Evolutionary conservation across 2,329 filamentous ascomycete species (phyloP).

Genomic region (Pseudodiploospora longispora): DNA sequence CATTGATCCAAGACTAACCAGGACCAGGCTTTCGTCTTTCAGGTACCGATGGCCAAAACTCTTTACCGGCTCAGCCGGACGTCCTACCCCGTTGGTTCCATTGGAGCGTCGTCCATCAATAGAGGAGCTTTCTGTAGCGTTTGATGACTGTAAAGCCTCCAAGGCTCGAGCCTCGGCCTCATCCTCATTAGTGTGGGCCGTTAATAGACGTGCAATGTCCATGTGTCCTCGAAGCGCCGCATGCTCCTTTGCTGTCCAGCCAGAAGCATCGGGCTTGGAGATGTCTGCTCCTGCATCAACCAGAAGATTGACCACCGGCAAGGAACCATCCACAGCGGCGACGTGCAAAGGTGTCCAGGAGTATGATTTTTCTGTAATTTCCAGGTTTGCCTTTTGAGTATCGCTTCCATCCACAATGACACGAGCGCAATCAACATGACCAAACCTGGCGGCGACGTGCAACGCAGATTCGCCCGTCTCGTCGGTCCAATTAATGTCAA

Average conservation of each 20-base stretch:
- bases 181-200: conserved; percentile 35
- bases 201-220: conserved; percentile 64
- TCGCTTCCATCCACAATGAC: conserved; percentile 64
- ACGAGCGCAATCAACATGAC: conserved; percentile 71
- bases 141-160: conserved; percentile 9
- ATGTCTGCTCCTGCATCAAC: conserved; percentile 71
- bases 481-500: conserved; percentile 91
- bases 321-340: conserved; percentile 80
- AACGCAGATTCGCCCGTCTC: conserved; percentile 83
- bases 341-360: conserved; percentile 95
- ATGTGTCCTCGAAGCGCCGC: conserved; percentile 85
- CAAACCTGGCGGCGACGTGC: conserved; percentile 84
- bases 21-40: conserved; percentile 76
- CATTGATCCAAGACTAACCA: conserved; percentile 92
- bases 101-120: conserved; percentile 53
- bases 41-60: conserved; percentile 95
- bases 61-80: conserved; percentile 72
- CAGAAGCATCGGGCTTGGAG: conserved; percentile 70
- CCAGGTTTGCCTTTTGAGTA: conserved; percentile 65
- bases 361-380: conserved; percentile 75
- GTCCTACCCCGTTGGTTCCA: conserved; percentile 35
- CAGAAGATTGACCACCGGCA: conserved; percentile 66
- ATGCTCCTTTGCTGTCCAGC: conserved; percentile 92
- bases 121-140: conserved; percentile 47
- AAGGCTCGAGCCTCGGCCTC: conserved; percentile 19